Conservation (phyloP, 345 rosid genomes). For the Streptanthus diversifolius region DNA sequence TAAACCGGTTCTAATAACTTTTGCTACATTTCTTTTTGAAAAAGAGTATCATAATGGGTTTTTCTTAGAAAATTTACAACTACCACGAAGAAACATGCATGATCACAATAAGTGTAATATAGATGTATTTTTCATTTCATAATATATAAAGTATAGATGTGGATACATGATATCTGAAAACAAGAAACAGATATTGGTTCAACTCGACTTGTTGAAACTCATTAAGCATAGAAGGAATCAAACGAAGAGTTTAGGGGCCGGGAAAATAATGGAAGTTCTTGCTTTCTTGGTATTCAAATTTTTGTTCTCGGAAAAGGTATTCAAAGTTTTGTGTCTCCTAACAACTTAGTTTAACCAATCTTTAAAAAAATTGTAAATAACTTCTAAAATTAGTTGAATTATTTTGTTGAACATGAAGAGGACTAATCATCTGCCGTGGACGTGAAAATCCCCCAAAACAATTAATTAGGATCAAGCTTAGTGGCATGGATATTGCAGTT, state of each 20-base stretch:
- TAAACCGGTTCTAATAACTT: neutral
- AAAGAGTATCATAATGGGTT: neutral
- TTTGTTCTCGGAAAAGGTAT: neutral
- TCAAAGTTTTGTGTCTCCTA: constrained; percentile 2
- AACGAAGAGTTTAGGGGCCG: too few relatives aligned
- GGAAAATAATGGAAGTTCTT: neutral
- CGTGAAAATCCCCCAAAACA: neutral
- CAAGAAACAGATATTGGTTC: neutral
- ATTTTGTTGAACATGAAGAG: neutral
- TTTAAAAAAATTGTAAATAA: neutral
- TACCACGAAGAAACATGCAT: neutral
- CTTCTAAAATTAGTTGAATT: neutral
- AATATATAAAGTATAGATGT: neutral
- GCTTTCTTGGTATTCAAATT: neutral
- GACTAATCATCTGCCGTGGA: constrained; percentile 10
- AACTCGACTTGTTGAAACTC: neutral
- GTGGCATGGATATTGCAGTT: constrained; percentile 5
- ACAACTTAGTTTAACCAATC: neutral
- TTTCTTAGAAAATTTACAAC: neutral
- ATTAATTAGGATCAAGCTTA: neutral
- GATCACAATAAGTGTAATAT: neutral
- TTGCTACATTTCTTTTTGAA: neutral
- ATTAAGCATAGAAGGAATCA: neutral
- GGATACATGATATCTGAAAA: neutral
- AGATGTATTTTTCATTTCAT: neutral